Evolutionary conservation across 2,329 filamentous ascomycete genomes (phyloP).

Genomic region (Arachnopeziza araneosa): DNA sequence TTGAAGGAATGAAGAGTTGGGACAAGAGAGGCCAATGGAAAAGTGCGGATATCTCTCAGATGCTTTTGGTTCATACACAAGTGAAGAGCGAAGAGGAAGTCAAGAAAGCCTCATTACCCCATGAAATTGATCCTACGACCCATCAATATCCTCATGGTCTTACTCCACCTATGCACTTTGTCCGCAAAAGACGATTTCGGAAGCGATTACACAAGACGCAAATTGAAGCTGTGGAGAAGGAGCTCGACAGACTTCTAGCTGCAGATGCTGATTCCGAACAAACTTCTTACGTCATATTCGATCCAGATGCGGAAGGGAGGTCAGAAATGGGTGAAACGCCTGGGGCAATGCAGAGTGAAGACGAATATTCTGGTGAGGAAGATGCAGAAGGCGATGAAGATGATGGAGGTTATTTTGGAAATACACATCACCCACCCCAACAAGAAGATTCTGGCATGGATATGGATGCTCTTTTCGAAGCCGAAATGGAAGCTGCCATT

Average conservation of each 20-base stretch:
- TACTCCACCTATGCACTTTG: constrained; percentile 55
- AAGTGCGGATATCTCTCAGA: constrained; percentile 68
- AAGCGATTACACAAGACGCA: constrained; percentile 50
- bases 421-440: constrained; percentile 13
- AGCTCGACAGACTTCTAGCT: constrained; percentile 46
- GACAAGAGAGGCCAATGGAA: constrained; percentile 70
- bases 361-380: constrained; percentile 33
- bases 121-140: constrained; percentile 26
- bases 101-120: constrained; percentile 25
- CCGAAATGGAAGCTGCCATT: constrained; percentile 15
- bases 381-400: constrained; percentile 36
- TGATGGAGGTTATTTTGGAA: constrained; percentile 32
- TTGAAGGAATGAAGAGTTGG: constrained; percentile 72
- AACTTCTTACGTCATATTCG: constrained; percentile 38
- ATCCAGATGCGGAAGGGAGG: constrained; percentile 29
- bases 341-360: constrained; percentile 26
- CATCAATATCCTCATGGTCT: constrained; percentile 46
- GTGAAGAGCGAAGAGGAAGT: constrained; percentile 51
- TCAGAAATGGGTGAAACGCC: background rate
- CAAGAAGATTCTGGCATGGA: constrained; percentile 2
- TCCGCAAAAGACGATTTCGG: constrained; percentile 51
- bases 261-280: constrained; percentile 39
- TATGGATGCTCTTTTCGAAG: constrained; percentile 21
- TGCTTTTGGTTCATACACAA: constrained; percentile 60
- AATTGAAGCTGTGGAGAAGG: constrained; percentile 51